Conservation (phyloP, 345 rosid species). For the Euphorbia pulcherrima region DNA sequence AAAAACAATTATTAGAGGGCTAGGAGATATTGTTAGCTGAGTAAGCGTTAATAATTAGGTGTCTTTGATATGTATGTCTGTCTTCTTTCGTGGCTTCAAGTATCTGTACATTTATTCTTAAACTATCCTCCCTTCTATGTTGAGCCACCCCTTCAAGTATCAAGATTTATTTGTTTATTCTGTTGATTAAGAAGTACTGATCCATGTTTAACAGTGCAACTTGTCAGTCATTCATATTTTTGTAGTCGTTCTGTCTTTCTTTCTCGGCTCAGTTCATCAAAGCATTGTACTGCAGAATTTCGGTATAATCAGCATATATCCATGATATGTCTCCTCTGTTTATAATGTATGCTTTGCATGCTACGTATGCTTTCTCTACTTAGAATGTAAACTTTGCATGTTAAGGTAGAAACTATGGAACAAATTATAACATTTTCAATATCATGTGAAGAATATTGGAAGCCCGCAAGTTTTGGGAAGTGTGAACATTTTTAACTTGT, state of each 20-base stretch:
- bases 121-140: background rate
- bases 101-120: background rate
- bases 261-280: background rate
- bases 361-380: background rate
- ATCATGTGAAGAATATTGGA: background rate
- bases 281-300: background rate
- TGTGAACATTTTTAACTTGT: conserved; percentile 6
- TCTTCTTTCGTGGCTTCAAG: background rate
- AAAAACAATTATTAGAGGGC: background rate
- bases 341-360: background rate
- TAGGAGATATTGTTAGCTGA: too few relatives aligned
- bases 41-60: background rate
- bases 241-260: background rate
- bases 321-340: background rate
- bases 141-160: background rate
- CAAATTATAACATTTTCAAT: background rate
- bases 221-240: background rate
- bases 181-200: background rate
- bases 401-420: background rate
- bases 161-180: background rate
- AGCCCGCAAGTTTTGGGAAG: background rate
- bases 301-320: too few relatives aligned
- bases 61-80: background rate
- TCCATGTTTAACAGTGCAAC: background rate
- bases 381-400: background rate